Evolutionary conservation across 2,329 filamentous ascomycete species (phyloP).

Genomic region (Pseudopithomyces maydicus): DNA sequence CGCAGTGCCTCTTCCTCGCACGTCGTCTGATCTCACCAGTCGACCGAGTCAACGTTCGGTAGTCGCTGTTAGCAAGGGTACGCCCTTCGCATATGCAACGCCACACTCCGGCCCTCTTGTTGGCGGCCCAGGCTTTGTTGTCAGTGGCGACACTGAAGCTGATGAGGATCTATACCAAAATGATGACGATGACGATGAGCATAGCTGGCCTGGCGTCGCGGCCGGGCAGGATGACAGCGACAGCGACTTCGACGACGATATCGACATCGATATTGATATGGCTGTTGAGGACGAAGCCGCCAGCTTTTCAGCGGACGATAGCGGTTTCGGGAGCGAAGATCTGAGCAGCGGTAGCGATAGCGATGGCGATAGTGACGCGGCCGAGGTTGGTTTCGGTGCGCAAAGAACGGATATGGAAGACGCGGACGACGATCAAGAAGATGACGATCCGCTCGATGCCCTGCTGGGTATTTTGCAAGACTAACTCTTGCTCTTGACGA

Average conservation of each 20-base stretch:
- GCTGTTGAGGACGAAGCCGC: constrained; percentile 39
- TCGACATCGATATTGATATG: background rate
- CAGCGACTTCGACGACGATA: constrained; percentile 15
- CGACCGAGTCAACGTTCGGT: constrained; percentile 50
- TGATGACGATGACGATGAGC: constrained; percentile 30
- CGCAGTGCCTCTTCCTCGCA: constrained; percentile 27
- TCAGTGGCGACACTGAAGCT: constrained; percentile 39
- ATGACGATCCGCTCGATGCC: constrained; percentile 6
- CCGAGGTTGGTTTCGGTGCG: background rate
- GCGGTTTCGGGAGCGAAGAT: constrained; percentile 34
- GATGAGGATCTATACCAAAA: constrained; percentile 41
- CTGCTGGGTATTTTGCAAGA: constrained; percentile 4
- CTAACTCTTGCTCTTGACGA: background rate
- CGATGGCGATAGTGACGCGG: constrained; percentile 24
- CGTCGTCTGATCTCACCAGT: constrained; percentile 44
- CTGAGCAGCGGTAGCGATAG: constrained; percentile 23
- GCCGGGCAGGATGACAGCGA: constrained; percentile 32
- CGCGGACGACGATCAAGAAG: constrained; percentile 5
- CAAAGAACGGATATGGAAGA: background rate
- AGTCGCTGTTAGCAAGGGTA: constrained; percentile 47
- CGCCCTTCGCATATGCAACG: constrained; percentile 74
- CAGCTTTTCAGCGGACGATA: constrained; percentile 43
- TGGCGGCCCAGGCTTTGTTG: constrained; percentile 30
- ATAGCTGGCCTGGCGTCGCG: constrained; percentile 37
- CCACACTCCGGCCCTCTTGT: constrained; percentile 62